These are phyloP conservation scores for Lenzites betulinus DNA, from an alignment of 768 basidiomycete genomes.

Conservation along the genomic window DNA sequence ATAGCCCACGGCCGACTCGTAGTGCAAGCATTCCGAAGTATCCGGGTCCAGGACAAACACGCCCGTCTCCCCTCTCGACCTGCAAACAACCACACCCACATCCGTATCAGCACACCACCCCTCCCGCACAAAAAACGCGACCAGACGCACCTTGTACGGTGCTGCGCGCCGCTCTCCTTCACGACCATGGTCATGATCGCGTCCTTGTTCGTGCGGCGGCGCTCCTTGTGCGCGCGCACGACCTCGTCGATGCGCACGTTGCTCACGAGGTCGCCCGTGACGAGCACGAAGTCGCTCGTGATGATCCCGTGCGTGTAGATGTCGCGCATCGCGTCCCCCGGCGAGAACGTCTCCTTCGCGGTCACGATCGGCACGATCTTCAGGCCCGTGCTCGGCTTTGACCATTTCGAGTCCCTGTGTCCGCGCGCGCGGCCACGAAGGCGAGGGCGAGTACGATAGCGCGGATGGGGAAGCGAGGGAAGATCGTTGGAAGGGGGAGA, in stretches of 20 bases:
- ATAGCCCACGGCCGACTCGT: slow-evolving; percentile 72
- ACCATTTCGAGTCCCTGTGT: slow-evolving; percentile 81
- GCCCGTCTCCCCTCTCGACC: slow-evolving; percentile 71
- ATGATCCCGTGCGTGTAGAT: slow-evolving; percentile 91
- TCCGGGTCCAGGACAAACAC: slow-evolving; percentile 77
- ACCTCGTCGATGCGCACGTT: slow-evolving; percentile 90
- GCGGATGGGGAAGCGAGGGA: not conserved
- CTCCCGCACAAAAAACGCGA: not conserved
- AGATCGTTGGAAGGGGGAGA: not conserved
- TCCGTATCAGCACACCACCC: not conserved
- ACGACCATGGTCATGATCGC: slow-evolving; percentile 97
- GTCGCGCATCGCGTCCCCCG: slow-evolving; percentile 91
- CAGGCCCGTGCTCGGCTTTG: slow-evolving; percentile 73
- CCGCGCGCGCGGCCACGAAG: not conserved
- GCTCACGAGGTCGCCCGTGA: slow-evolving; percentile 90
- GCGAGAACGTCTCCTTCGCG: slow-evolving; percentile 83
- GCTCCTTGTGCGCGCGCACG: slow-evolving; percentile 84
- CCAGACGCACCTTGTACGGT: slow-evolving; percentile 69
- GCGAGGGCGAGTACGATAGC: not conserved
- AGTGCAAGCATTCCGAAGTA: slow-evolving; percentile 83
- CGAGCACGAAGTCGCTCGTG: slow-evolving; percentile 88
- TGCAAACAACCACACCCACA: slow-evolving; percentile 35
- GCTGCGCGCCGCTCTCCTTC: slow-evolving; percentile 71
- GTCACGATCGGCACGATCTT: slow-evolving; percentile 86
- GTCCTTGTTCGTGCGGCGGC: slow-evolving; percentile 85